phyloP scores from a whole-genome alignment of 139 green algal species.

The Closterium sp. region DNA sequence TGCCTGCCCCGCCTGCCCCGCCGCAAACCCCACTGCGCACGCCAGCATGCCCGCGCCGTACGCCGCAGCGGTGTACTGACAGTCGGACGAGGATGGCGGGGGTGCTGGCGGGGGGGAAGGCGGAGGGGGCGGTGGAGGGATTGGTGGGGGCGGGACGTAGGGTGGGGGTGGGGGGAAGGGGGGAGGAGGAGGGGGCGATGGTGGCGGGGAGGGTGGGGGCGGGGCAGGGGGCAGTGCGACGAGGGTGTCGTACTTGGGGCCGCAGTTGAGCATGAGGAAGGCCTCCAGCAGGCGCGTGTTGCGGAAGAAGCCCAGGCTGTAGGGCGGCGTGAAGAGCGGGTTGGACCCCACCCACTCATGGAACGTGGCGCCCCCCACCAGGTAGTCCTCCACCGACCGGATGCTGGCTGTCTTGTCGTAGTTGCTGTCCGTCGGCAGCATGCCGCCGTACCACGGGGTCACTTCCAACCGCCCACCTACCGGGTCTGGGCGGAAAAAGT shows the following conservation, averaged over 20 bases:
- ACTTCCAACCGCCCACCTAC: background rate
- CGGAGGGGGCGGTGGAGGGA: no score
- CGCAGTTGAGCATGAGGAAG: conserved; percentile 11
- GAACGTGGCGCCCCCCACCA: background rate
- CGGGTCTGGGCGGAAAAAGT: background rate
- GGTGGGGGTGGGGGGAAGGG: background rate
- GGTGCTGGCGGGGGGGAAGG: no score
- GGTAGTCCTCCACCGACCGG: background rate
- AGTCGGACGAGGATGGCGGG: no score
- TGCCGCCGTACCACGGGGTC: background rate
- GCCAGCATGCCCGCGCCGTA: background rate
- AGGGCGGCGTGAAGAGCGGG: background rate
- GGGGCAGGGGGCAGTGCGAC: background rate
- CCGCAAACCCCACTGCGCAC: background rate
- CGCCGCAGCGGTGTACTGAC: no score
- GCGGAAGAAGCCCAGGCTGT: background rate
- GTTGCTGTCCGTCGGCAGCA: background rate
- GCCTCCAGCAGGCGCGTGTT: background rate
- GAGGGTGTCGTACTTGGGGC: background rate
- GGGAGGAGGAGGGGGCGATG: background rate
- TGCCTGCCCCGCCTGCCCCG: background rate
- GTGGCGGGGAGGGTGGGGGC: background rate
- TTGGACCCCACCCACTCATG: background rate
- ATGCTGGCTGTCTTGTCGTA: background rate
- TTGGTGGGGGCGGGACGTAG: no score